Conservation (phyloP, 129 eudicot species). For the Arctium minus region DNA sequence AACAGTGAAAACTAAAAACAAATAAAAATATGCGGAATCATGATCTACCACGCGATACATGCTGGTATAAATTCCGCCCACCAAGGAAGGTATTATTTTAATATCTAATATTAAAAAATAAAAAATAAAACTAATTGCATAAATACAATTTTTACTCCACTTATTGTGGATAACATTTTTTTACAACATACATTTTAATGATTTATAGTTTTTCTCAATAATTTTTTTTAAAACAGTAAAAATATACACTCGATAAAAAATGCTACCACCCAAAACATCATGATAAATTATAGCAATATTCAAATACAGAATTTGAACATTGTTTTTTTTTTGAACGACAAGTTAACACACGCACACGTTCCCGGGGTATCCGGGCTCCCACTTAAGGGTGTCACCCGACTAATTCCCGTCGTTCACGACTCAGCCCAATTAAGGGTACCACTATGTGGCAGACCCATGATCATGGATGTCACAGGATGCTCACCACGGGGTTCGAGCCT, state of each 20-base stretch:
- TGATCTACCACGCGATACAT: constrained; percentile 30
- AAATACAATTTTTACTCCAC: background rate
- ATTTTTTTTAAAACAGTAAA: too few species aligned
- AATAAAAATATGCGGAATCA: constrained; percentile 8
- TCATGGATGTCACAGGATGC: too few species aligned
- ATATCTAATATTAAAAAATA: background rate
- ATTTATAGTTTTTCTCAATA: too few species aligned
- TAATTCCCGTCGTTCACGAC: too few species aligned
- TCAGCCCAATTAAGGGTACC: too few species aligned
- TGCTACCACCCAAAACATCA: background rate
- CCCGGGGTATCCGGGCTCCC: too few species aligned
- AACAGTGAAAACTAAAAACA: background rate
- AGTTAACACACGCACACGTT: too few species aligned
- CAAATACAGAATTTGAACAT: background rate
- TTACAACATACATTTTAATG: background rate
- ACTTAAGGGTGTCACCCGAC: too few species aligned
- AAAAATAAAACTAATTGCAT: background rate
- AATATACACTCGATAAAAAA: too few species aligned
- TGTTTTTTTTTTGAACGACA: background rate
- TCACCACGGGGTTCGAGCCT: too few species aligned
- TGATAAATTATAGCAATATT: background rate
- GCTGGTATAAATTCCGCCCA: constrained; percentile 18
- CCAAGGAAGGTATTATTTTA: background rate
- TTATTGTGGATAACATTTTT: background rate
- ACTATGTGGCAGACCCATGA: too few species aligned